Base-by-base conservation (phyloP, 495 filamentous ascomycete genomes). In the Aspergillus cavernicola region DNA sequence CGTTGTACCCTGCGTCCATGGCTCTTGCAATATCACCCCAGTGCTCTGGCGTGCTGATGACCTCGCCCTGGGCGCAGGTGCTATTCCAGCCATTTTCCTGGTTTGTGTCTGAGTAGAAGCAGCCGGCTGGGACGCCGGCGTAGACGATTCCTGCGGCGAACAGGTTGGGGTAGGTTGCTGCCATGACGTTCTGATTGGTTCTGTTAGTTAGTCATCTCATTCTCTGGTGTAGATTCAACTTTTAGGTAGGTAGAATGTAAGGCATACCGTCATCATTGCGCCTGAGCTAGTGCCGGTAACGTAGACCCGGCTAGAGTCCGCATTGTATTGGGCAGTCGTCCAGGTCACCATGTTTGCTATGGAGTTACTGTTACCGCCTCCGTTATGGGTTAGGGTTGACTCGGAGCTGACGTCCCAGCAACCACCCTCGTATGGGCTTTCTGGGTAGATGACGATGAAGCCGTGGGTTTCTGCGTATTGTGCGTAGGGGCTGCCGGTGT, bases 401-500 rank as follows among this genome's bases (percentile, higher is more conserved):
- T 70, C 62, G 1, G 77, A 81, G 20, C 75, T 75, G 35, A 84
- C 79, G 52, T 87, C 83, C 81, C 82, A 87, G 69, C 82, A 85
- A 28, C 61, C 70, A 33, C 70, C 75, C 12, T 55, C 52, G 60
- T 73, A 72, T 10, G 75, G 70, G 6, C 76, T 73, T 40, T 74
- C 65, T 4, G 78, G 80, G 65, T 78, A 81, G 64, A 82, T 79
- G 56, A 81, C 72, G 31, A 82, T 78, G 61, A 79, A 85, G 36
- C 80, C 80, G 48, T 82, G 67, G 16, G 61, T 42, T 35, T 83
- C 82, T 13, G 80, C 76, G 10, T 74, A 66, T 0, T 59, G 52
- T 8, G 75, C 76, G 47, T 77, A 80, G 7, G 73, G 73, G 0
- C 74, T 73, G 38, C 67, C 68, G 2, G 44, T 59, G 65, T 75